Percentiles rank a stretch among this genome's conserved stretches.
Conservation (phyloP, 257 asterid species). For the Nicotiana noctiflora region DNA sequence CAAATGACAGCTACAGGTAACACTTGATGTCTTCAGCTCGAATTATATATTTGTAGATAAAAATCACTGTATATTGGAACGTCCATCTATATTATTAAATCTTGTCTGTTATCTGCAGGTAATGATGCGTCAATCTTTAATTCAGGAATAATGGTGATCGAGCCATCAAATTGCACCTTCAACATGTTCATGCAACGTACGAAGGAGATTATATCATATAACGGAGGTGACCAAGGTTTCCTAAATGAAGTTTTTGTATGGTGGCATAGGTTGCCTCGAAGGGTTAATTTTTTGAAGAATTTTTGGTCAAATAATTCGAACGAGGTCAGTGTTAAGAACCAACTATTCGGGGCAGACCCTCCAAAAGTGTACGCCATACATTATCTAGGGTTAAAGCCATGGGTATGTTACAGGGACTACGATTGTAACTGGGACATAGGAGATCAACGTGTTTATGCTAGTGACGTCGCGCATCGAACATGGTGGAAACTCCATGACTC, state of each 20-base stretch:
- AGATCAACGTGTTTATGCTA: slow-evolving; percentile 33
- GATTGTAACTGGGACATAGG: slow-evolving; percentile 37
- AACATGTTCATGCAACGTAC: slow-evolving; percentile 24
- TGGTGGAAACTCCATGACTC: slow-evolving; percentile 41
- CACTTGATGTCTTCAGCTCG: neutral
- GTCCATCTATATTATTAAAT: neutral
- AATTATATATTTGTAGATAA: too few relatives aligned
- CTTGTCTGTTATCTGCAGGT: slow-evolving; percentile 14
- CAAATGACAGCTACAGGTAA: slow-evolving; percentile 32
- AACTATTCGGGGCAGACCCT: slow-evolving; percentile 31
- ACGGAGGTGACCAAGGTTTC: slow-evolving; percentile 38
- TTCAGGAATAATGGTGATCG: slow-evolving; percentile 37
- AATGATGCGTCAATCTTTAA: slow-evolving; percentile 28
- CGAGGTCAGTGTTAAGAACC: slow-evolving; percentile 22
- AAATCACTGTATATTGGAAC: neutral
- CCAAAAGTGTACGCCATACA: slow-evolving; percentile 27
- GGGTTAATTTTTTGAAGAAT: slow-evolving; percentile 30
- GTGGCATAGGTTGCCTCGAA: slow-evolving; percentile 37
- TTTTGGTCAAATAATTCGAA: slow-evolving; percentile 28
- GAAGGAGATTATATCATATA: slow-evolving; percentile 25
- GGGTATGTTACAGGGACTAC: slow-evolving; percentile 32
- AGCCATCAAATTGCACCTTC: slow-evolving; percentile 40
- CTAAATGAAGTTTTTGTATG: slow-evolving; percentile 31
- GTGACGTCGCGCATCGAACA: slow-evolving; percentile 35
- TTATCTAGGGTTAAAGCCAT: slow-evolving; percentile 32